phyloP scores from a whole-genome alignment of 371 early-diverging fungal species.

The Mortierella sp. region DNA sequence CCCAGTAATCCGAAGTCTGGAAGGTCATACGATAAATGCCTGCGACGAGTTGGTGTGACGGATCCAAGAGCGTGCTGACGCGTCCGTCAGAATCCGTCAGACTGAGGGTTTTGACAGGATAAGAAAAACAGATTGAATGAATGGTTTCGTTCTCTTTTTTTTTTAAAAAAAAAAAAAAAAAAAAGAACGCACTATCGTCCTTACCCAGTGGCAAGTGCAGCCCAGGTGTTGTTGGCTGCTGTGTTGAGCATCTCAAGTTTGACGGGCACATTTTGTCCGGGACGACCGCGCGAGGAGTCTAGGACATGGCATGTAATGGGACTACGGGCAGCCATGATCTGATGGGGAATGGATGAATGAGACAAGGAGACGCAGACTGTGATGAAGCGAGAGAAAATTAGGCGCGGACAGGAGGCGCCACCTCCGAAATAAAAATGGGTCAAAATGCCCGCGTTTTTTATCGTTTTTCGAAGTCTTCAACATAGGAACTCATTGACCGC shows the following conservation, averaged over 20 bases:
- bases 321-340: slow-evolving; percentile 55
- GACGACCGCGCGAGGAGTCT: slow-evolving; percentile 80
- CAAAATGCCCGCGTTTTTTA: slow-evolving; percentile 12
- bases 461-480: slow-evolving; percentile 1
- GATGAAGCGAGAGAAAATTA: background rate
- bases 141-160: background rate
- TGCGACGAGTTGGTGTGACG: slow-evolving; percentile 63
- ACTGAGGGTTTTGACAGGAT: slow-evolving; percentile 29
- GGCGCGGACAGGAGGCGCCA: background rate
- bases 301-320: slow-evolving; percentile 90
- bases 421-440: background rate
- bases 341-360: background rate
- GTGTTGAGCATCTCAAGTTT: slow-evolving; percentile 63
- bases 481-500: no score
- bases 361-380: background rate
- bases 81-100: slow-evolving; percentile 83
- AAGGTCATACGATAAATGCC: slow-evolving; percentile 85
- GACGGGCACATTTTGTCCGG: slow-evolving; percentile 78
- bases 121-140: background rate
- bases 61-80: slow-evolving; percentile 70
- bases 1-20: slow-evolving; percentile 78
- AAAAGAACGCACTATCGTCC: background rate
- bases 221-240: slow-evolving; percentile 56
- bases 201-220: slow-evolving; percentile 22
- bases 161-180: no score